Base-by-base conservation (phyloP, 2,329 filamentous ascomycete genomes). In the Xylariaceae sp. region DNA sequence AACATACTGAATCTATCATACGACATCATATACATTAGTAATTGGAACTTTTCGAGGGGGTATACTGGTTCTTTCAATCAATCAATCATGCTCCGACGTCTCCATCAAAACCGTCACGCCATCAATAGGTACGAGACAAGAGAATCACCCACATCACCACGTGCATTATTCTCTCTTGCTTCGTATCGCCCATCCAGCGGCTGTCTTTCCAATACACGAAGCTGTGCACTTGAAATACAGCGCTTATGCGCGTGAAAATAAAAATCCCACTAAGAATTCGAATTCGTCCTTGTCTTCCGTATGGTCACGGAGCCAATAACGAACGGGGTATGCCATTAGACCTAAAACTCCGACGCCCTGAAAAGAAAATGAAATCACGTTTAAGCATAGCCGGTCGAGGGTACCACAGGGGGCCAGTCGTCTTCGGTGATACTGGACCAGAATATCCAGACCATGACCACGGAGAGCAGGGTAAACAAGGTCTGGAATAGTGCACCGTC, bases 361-460 rank as follows among this genome's bases (percentile, higher is more conserved):
- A 63, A 64, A 67, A 70, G 64, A 60, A 55, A 67, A 57, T 57
- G 59, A 64, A 44, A 59, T 60, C 58, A 60, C 57, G 53, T 70
- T 55, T 64, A 71, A 55, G 77, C 74, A 64, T 82, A 82, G 59
- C 67, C 67, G 13, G 67, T 55, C 17, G 68, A 63, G 55, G 74
- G 72, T 57, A 73, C 73, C 8, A 73, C 74, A 39, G 82, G 82
- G 15, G 92, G 91, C 94, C 94, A 99, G 78, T 97, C 93, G 70
- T 99, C 94, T 76, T 99, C 94, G 13, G 94, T 99, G 69, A 99
- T 99, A 77, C 92, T 97, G 51, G 92, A 96, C 94, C 94, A 99
- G 80, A 99, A 99, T 59, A 90, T 75, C 92, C 94, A 99, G 65
- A 97, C 77, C 76, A 85, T 85, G 15, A 90, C 81, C 3, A 99